Conservation (phyloP, 805 yeast species). For the Yarrowia bubula region DNA sequence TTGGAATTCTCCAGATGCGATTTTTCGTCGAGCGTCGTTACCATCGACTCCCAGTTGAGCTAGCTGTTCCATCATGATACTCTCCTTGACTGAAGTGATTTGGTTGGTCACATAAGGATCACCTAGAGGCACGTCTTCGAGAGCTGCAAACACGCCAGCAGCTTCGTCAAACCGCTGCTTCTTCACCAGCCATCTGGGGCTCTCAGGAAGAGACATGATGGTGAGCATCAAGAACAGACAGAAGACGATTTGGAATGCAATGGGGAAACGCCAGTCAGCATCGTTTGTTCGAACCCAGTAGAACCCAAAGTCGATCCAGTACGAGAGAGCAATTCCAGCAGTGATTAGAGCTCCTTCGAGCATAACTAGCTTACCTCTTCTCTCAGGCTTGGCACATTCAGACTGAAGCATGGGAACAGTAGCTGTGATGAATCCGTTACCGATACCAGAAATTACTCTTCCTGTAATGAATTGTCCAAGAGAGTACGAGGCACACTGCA, state of each 20-base stretch:
- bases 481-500: slow-evolving; percentile 43
- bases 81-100: background rate
- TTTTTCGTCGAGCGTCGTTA: background rate
- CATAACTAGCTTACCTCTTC: slow-evolving; percentile 65
- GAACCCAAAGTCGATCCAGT: slow-evolving; percentile 45
- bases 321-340: slow-evolving; percentile 71
- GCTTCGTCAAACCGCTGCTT: slow-evolving; percentile 53
- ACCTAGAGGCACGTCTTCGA: slow-evolving; percentile 9
- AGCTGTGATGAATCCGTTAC: slow-evolving; percentile 72
- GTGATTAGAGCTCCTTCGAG: slow-evolving; percentile 71
- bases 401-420: slow-evolving; percentile 82
- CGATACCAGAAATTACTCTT: slow-evolving; percentile 71
- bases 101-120: slow-evolving; percentile 4
- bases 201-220: slow-evolving; percentile 71
- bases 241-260: slow-evolving; percentile 63
- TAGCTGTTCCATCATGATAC: slow-evolving; percentile 9
- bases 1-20: background rate
- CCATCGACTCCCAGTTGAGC: background rate
- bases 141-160: slow-evolving; percentile 41
- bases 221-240: slow-evolving; percentile 58
- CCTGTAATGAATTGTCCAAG: slow-evolving; percentile 45
- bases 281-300: slow-evolving; percentile 52
- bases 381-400: slow-evolving; percentile 64
- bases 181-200: slow-evolving; percentile 79
- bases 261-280: slow-evolving; percentile 74